Evolutionary conservation across 192 early-diverging fungal genomes (phyloP).

Genomic region (Rhizoclosmatium sp.): DNA sequence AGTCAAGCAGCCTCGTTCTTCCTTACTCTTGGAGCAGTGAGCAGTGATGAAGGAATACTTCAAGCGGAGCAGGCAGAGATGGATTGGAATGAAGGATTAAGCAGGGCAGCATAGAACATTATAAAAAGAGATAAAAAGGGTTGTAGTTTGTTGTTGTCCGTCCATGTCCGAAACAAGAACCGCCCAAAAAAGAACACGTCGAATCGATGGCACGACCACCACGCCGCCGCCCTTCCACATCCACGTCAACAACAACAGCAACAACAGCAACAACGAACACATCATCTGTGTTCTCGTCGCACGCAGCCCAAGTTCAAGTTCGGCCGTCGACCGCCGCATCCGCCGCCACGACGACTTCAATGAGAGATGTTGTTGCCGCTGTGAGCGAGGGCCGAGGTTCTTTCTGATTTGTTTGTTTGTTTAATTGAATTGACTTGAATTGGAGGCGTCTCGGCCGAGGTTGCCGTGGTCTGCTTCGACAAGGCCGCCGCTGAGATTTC

Average conservation of each 20-base stretch:
- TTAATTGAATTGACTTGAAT: neutral
- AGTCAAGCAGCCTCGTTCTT: constrained; percentile 45
- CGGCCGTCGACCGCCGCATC: constrained; percentile 13
- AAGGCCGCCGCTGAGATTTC: constrained; percentile 63
- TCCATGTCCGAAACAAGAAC: neutral
- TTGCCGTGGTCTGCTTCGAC: constrained; percentile 70
- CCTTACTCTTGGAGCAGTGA: constrained; percentile 5
- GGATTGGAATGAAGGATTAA: neutral
- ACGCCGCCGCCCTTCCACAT: neutral
- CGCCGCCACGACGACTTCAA: neutral
- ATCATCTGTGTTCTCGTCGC: neutral
- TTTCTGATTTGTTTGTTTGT: neutral
- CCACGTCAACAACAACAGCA: neutral
- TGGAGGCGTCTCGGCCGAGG: constrained; percentile 52
- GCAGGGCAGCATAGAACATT: constrained; percentile 9
- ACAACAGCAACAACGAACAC: neutral
- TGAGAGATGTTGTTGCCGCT: constrained; percentile 18
- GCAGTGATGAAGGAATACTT: neutral
- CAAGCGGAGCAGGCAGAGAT: neutral
- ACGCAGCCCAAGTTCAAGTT: neutral
- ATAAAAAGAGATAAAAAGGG: neutral
- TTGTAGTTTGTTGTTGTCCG: too few species aligned
- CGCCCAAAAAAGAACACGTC: neutral
- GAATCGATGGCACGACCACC: neutral
- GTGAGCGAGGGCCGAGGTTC: constrained; percentile 29